phyloP scores from a whole-genome alignment of 257 asterid species.

The Catharanthus roseus region DNA sequence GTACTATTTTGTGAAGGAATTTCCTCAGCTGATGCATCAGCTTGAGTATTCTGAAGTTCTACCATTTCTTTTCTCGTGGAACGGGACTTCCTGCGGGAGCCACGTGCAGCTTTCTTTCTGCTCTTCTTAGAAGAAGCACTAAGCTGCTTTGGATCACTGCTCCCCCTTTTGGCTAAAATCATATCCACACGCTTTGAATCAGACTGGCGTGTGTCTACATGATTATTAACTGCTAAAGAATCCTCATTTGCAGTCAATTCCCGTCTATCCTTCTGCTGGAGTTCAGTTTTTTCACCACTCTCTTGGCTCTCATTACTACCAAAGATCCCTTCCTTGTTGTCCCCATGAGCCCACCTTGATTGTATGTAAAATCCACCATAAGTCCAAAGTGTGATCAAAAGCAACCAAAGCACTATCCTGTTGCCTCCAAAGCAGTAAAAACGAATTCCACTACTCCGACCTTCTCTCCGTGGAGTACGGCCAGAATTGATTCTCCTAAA shows the following conservation, averaged over 20 bases:
- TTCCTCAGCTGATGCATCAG: slow-evolving; percentile 56
- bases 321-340: slow-evolving; percentile 87
- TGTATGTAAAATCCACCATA: slow-evolving; percentile 88
- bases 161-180: slow-evolving; percentile 38
- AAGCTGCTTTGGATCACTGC: slow-evolving; percentile 23
- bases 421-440: slow-evolving; percentile 61
- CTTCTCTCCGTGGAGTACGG: slow-evolving; percentile 64
- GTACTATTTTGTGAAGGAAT: slow-evolving; percentile 70
- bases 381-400: slow-evolving; percentile 92
- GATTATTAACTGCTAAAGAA: slow-evolving; percentile 30
- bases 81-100: slow-evolving; percentile 45
- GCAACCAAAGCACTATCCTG: slow-evolving; percentile 88
- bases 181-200: slow-evolving; percentile 31
- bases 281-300: slow-evolving; percentile 29
- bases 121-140: slow-evolving; percentile 35
- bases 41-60: slow-evolving; percentile 38
- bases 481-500: slow-evolving; percentile 58
- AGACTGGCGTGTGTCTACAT: slow-evolving; percentile 22
- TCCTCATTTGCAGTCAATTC: slow-evolving; percentile 45
- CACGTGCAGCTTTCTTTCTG: slow-evolving; percentile 47
- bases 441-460: slow-evolving; percentile 28
- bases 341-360: slow-evolving; percentile 98
- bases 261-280: slow-evolving; percentile 30
- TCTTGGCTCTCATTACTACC: slow-evolving; percentile 72
- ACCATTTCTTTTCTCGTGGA: slow-evolving; percentile 37